phyloP scores from a whole-genome alignment of 2,329 filamentous ascomycete genomes.

The Alternaria brassicicola region DNA sequence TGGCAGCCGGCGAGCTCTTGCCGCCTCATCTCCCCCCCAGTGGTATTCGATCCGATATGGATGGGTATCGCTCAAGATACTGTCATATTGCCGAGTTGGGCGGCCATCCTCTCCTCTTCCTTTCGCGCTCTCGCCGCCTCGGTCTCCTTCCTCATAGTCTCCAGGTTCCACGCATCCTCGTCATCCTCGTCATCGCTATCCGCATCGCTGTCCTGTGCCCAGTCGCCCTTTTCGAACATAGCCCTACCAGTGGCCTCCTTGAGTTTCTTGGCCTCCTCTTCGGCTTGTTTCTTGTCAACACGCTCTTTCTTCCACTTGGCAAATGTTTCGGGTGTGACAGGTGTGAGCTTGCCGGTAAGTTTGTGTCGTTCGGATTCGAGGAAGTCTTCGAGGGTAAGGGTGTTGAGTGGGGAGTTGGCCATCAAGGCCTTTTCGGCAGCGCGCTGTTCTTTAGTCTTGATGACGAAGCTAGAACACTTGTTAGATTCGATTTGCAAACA shows the following conservation, averaged over 20 bases:
- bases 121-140: constrained; percentile 74
- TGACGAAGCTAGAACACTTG: constrained; percentile 70
- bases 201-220: constrained; percentile 69
- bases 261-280: constrained; percentile 85
- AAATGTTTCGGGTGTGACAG: constrained; percentile 90
- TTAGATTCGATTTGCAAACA: constrained; percentile 15
- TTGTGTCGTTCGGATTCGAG: constrained; percentile 96
- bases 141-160: constrained; percentile 83
- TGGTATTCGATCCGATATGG: background rate
- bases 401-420: constrained; percentile 94
- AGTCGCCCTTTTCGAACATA: constrained; percentile 96
- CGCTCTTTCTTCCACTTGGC: constrained; percentile 97
- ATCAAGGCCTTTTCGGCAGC: constrained; percentile 93
- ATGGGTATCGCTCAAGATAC: constrained; percentile 23
- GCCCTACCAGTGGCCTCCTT: constrained; percentile 96
- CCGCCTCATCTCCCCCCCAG: constrained; percentile 3
- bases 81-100: constrained; percentile 24
- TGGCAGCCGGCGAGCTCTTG: constrained; percentile 21
- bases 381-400: constrained; percentile 95
- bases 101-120: constrained; percentile 72
- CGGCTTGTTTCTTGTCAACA: constrained; percentile 92
- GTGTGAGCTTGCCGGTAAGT: constrained; percentile 86
- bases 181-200: constrained; percentile 63
- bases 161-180: constrained; percentile 74
- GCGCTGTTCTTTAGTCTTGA: constrained; percentile 97